Evolutionary conservation across 75 land plant species (phyloP), one percentile per base, ranked within the genome.

Genomic region (Gnetum montanum): DNA sequence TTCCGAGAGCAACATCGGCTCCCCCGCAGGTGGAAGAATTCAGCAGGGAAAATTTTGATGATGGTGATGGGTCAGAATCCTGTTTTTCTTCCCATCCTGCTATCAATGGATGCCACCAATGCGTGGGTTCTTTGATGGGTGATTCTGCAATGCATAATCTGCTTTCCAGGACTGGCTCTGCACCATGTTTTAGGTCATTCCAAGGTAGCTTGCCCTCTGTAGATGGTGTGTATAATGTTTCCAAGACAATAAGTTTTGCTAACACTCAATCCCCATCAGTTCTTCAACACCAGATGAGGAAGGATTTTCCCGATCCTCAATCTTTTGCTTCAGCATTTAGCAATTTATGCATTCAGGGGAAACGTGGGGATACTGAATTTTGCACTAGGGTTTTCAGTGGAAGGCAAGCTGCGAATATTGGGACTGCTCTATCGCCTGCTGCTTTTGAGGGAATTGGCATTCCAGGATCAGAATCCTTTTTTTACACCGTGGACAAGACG

Each of bases 1-100:
- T 75, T 33, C 77, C 77, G 10, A 67, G 57, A 19, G 77, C 75
- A 10, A 74, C 77, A 6, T 63, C 75, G 16, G 58, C 55, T 13
- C 54, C 54, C 31, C 54, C 54, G n/a, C 34, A 50, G 28, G 30
- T 26, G n/a, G 18, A n/a, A 34, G 29, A 28, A 22, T 22, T 50
- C 8, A 19, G 8, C 16, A 50, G 29, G 2, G 54, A 29, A 20
- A 30, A 50, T 31, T 22, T 22, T 31, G 55, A 6, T 19, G 55
- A 31, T 18, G 55, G 12, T 31, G 55, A 25, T 15, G 20, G 20
- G 24, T 10, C 55, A 31, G 20, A 8, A 18, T 53, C 15, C 4
- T 31, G 20, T 10, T 12, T 22, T 53, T 31, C 31, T 20, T 33
- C 55, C 25, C 19, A 36, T 10, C 25, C 55, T 18, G 36, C 22